Evolutionary conservation across 73 alveolate species (phyloP), one percentile per base, ranked within the genome.

Genomic region (Breviolum minutum): DNA sequence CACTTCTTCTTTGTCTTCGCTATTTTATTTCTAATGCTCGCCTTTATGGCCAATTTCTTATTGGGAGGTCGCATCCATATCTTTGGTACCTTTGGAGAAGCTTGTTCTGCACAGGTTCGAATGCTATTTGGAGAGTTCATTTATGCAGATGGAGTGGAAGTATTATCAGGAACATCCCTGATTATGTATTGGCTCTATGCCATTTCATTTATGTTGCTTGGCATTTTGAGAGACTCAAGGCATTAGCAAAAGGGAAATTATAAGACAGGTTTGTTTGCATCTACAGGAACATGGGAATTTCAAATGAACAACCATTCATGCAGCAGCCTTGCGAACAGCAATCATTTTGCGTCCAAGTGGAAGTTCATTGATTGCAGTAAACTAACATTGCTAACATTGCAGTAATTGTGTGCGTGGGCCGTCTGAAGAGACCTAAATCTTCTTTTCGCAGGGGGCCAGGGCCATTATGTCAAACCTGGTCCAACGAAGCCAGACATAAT

Each of bases 81-180:
- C 20, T 90, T 90, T 22, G 88, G 97, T 63, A 71, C 88, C 88
- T 90, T 90, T n/a, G 97, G 97, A 9, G 77, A 27, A 14, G 63
- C 97, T 4, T 90, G 97, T 63, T 77, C 83, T 24, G 84, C 97
- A 30, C 76, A 93, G 92, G 92, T 61, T 17, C 81, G 99, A 14
- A 93, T 93, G 99, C 90, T 93, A 17, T 93, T 77, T 22, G 99
- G 99, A 86, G 99, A 93, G 92, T 93, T 93, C 99, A 93, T 93
- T 16, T 93, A 61, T n/a, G 92, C 87, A 17, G 92, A 93, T 63
- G 99, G 92, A 1, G 99, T 83, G 54, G 99, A 93, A 24, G 79
- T 11, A 27, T 74, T 83, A 8, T 61, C 73, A 60, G 92, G 92
- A 54, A n/a, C 85, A 40, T 30, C 90, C 14, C 93, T 94, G 76